phyloP scores from a whole-genome alignment of 1,284 basidiomycete genomes.

The Rhizopogon parksii region DNA sequence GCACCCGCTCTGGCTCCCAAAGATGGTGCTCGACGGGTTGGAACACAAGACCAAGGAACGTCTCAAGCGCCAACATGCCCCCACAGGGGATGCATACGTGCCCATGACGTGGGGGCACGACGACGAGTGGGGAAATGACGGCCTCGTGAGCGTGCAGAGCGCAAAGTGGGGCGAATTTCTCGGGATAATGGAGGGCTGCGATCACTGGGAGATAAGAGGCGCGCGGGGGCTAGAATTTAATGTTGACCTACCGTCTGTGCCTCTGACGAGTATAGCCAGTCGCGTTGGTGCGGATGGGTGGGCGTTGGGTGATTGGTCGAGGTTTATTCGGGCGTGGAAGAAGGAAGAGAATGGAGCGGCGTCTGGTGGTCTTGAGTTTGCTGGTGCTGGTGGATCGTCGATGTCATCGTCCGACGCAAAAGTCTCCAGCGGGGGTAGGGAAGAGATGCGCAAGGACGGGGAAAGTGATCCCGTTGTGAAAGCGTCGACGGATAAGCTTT shows the following conservation, averaged over 20 bases:
- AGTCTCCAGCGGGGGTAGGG: conserved; percentile 8
- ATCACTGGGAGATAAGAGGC: conserved; percentile 97
- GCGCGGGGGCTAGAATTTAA: conserved; percentile 62
- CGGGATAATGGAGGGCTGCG: conserved; percentile 83
- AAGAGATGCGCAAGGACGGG: conserved; percentile 27
- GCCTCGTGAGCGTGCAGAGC: conserved; percentile 83
- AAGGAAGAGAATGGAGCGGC: conserved; percentile 36
- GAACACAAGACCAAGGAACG: conserved; percentile 49
- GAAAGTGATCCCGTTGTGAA: conserved; percentile 54
- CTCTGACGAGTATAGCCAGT: conserved; percentile 22
- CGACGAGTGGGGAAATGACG: conserved; percentile 86
- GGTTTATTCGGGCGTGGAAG: conserved; percentile 54
- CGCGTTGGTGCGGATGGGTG: conserved; percentile 39
- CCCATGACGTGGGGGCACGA: conserved; percentile 38
- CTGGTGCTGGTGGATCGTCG: conserved; percentile 10
- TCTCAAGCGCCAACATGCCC: conserved; percentile 25
- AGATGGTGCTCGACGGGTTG: conserved; percentile 83
- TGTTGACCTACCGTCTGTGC: conserved; percentile 50
- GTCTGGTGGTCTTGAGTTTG: conserved; percentile 16
- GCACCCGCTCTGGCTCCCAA: conserved; percentile 97
- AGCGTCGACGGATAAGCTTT: conserved; percentile 63
- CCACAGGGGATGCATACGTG: conserved; percentile 15
- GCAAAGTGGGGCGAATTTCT: conserved; percentile 93
- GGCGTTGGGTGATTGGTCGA: conserved; percentile 55
- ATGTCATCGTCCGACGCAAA: conserved; percentile 17